Base-by-base conservation (phyloP, 495 filamentous ascomycete species). In the Massariosphaeria phaeospora region DNA sequence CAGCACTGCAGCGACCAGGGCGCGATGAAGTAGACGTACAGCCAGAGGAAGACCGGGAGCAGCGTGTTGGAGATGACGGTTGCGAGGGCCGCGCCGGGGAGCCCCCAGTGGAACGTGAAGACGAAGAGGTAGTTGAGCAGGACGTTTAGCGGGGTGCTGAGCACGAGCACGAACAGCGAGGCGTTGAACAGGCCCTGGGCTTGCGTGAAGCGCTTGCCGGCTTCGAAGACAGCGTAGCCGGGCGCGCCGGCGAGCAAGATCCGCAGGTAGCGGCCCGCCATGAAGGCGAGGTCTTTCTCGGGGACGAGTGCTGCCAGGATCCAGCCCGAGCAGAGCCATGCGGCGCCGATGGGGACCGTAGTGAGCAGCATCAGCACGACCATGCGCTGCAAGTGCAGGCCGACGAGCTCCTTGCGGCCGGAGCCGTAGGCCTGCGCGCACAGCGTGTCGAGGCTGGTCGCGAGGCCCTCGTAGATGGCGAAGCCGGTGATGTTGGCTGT, bases 341-440 rank as follows among this genome's bases (percentile, higher is more conserved):
- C 17, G n/a, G 43, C 29, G 2, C 50, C 65, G 29, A 67, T 62
- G 9, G 65, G 65, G 24, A 67, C 45, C 2, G 64, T 53, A 23
- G 43, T 43, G 9, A 66, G 20, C 24, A 57, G 20, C 44, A 59
- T 43, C 12, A 67, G 48, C 6, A 60, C 33, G 8, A 60, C 36
- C 55, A 66, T 63, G 11, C 64, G 55, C 20, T 64, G 63, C 11
- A 57, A 13, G 42, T 66, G 55, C 48, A 67, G 17, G 0, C 65
- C 64, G 29, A 67, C 60, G 12, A 54, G 48, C 34, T 58, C 43
- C 35, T 52, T 49, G 3, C 52, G 42, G 15, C 63, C 64, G 18
- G 55, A 49, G 20, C 65, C 65, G 42, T 67, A 67, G 13, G 63
- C 64, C 39, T 67, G 65, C 9, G 65, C 50, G 48, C 64, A 66